phyloP scores from a whole-genome alignment of 2,329 filamentous ascomycete genomes.

The Corniculantispora saksenae region DNA sequence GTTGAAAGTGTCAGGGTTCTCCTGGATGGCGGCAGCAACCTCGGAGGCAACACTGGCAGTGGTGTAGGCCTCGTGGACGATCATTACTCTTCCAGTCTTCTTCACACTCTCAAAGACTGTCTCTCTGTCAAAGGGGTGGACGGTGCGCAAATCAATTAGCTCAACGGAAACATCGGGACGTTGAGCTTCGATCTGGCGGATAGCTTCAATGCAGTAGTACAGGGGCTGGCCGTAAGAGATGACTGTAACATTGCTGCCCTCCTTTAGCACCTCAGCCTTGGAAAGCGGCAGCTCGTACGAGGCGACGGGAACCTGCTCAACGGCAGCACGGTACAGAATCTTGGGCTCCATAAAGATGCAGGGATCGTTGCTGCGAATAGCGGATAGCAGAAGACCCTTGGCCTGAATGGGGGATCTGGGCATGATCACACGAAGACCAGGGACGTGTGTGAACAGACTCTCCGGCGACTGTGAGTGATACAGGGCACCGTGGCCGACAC shows the following conservation, averaged over 20 bases:
- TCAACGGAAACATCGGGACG: slow-evolving; percentile 72
- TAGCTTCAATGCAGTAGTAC: slow-evolving; percentile 78
- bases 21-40: slow-evolving; percentile 84
- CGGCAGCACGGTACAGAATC: slow-evolving; percentile 85
- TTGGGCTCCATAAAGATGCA: slow-evolving; percentile 95
- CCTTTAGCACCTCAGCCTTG: slow-evolving; percentile 81
- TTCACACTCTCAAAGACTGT: slow-evolving; percentile 79
- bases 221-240: slow-evolving; percentile 88
- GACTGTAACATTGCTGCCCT: slow-evolving; percentile 78
- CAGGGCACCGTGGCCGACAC: slow-evolving; percentile 84
- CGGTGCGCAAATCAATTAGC: slow-evolving; percentile 81
- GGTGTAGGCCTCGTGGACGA: slow-evolving; percentile 91
- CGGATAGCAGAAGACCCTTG: slow-evolving; percentile 78
- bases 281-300: slow-evolving; percentile 82
- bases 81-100: slow-evolving; percentile 82
- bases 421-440: slow-evolving; percentile 81
- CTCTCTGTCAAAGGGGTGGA: slow-evolving; percentile 89
- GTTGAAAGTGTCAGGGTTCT: slow-evolving; percentile 73
- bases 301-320: slow-evolving; percentile 84
- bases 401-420: slow-evolving; percentile 84
- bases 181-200: slow-evolving; percentile 73
- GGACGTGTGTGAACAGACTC: slow-evolving; percentile 83
- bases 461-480: slow-evolving; percentile 91
- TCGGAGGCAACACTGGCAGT: slow-evolving; percentile 89
- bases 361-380: slow-evolving; percentile 80